Percentiles rank a stretch among this genome's conserved stretches.
Evolutionary conservation across 140 eudicot genomes (phyloP).

Genomic region (Senecio squalidus): DNA sequence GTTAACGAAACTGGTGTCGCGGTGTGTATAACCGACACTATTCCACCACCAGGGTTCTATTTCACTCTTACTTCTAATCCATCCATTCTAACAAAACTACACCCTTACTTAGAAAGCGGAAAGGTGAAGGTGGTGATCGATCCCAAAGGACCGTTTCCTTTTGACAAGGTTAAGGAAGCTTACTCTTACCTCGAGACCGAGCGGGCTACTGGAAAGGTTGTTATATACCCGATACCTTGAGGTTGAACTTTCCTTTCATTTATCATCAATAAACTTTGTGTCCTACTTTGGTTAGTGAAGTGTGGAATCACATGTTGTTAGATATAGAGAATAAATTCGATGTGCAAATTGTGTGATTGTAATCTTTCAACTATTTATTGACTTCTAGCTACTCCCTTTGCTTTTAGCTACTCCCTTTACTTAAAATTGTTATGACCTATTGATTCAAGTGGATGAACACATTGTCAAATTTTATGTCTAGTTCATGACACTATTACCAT

Average conservation of each 20-base stretch:
- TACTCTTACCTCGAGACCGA: slow-evolving; percentile 62
- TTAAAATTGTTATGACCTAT: no score
- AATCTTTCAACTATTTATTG: no score
- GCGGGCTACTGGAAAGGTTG: slow-evolving; percentile 70
- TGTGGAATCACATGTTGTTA: no score
- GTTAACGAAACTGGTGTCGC: slow-evolving; percentile 28
- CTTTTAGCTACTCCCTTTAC: no score
- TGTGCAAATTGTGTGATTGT: no score
- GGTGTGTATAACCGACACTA: slow-evolving; percentile 3
- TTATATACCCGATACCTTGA: slow-evolving; percentile 49
- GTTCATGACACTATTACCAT: no score
- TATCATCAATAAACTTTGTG: neutral
- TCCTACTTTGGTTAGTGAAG: no score
- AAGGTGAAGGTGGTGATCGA: slow-evolving; percentile 67
- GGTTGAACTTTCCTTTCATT: neutral
- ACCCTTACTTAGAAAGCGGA: slow-evolving; percentile 67
- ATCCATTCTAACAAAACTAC: slow-evolving; percentile 21
- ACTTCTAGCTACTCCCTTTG: no score
- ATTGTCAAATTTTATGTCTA: no score
- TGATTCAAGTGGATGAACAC: no score
- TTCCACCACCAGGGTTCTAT: slow-evolving; percentile 18
- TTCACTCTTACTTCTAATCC: slow-evolving; percentile 16
- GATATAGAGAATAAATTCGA: no score
- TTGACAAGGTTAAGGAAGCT: slow-evolving; percentile 64
- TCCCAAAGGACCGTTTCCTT: slow-evolving; percentile 71